Evolutionary conservation across 352 stramenopile species (phyloP).

Genomic region (Bremia lactucae): DNA sequence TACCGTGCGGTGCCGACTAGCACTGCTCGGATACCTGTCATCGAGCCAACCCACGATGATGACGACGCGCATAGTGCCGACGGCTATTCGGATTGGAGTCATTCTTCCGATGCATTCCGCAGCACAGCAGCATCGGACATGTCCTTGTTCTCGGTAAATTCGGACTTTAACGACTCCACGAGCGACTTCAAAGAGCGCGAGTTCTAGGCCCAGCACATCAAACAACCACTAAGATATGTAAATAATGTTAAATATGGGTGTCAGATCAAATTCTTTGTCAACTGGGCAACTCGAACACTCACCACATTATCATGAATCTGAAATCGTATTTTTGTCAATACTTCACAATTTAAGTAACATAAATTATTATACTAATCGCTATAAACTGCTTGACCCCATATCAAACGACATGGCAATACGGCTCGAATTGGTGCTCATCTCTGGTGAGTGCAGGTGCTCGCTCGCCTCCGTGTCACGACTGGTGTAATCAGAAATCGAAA

Average conservation of each 20-base stretch:
- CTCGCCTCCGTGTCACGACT: conserved; percentile 24
- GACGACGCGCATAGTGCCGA: conserved; percentile 19
- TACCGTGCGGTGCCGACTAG: conserved; percentile 17
- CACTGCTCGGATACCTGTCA: conserved; percentile 20
- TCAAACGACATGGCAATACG: conserved; percentile 24
- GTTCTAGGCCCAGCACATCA: conserved; percentile 20
- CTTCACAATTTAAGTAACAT: too few relatives aligned
- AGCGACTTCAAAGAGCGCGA: conserved; percentile 22
- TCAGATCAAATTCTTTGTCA: neutral
- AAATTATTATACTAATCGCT: neutral
- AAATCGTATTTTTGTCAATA: too few relatives aligned
- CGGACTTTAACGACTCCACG: conserved; percentile 17
- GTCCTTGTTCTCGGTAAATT: conserved; percentile 32
- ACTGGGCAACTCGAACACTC: too few relatives aligned
- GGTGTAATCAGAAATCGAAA: conserved; percentile 18
- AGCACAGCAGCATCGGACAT: conserved; percentile 20
- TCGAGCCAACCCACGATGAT: conserved; percentile 15
- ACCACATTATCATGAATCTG: too few relatives aligned
- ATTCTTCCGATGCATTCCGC: conserved; percentile 13
- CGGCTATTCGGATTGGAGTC: conserved; percentile 17
- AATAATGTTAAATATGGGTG: neutral
- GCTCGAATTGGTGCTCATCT: conserved; percentile 17
- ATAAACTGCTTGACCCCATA: conserved; percentile 4
- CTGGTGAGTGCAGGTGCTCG: conserved; percentile 25
- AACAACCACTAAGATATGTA: neutral